phyloP scores from a whole-genome alignment of 2,329 filamentous ascomycete genomes.

The Cercospora sojina region DNA sequence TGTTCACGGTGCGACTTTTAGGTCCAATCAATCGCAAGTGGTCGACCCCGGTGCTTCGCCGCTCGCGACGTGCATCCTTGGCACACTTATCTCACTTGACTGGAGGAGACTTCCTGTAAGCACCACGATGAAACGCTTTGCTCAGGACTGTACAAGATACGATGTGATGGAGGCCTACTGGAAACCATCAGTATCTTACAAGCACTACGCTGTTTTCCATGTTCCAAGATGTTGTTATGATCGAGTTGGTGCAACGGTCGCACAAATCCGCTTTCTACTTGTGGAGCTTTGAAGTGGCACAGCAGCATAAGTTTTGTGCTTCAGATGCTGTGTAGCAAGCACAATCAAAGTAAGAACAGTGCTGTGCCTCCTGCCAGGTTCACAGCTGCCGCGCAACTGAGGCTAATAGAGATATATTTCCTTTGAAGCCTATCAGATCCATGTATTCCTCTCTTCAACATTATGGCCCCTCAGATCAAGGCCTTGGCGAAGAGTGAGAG shows the following conservation, averaged over 20 bases:
- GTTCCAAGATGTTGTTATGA: no score
- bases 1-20: no score
- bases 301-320: not conserved
- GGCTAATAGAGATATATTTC: not conserved
- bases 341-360: not conserved
- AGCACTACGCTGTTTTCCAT: no score
- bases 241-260: not conserved
- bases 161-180: no score
- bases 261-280: not conserved
- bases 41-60: no score
- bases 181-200: no score
- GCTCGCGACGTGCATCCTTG: no score
- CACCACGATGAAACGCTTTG: no score
- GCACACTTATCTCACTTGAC: no score
- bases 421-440: not conserved
- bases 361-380: not conserved
- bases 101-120: no score
- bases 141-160: no score
- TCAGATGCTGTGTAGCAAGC: not conserved
- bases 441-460: not conserved
- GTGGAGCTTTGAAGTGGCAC: not conserved
- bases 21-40: no score
- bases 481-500: constrained; percentile 4
- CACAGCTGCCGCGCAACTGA: not conserved
- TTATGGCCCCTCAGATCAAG: not conserved